Evolutionary conservation across 805 yeast species (phyloP), one percentile per base, ranked within the genome.

Genomic region (Saturnispora besseyi): DNA sequence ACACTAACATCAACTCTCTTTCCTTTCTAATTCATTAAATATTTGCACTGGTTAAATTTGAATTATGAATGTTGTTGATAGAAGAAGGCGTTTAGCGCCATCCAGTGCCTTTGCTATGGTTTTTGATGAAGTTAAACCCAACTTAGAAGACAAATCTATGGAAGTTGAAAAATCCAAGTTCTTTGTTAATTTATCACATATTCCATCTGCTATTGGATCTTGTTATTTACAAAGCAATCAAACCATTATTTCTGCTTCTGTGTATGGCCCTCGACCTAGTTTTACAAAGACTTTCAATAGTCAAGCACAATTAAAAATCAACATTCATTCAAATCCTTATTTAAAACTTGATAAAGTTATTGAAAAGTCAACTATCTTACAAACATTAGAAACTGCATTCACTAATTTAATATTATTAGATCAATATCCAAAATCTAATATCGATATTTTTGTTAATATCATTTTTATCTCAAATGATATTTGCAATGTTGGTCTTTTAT

Each of bases 21-120:
- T 47, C 38, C 22, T 29, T 24, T 33, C 18, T 18, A 18, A 18
- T 18, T 18, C 18, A 18, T 18, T 18, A 18, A 18, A 18, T 34
- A 15, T 32, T 34, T 10, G 8, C 31, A 22, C 10, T 13, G n/a
- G 5, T 30, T 15, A 15, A 12, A 15, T 10, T 11, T 4, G 5
- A 42, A 32, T 22, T 11, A 72, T 71, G 74, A 68, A 64, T 48
- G 56, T 71, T 28, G 64, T 67, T 41, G 97, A 91, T 62, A 78
- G 96, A 72, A 79, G 96, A 73, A 76, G 96, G 63, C 72, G 89
- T n/a, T 60, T 85, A 31, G 96, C 96, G 0, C 97, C 97, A 0
- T 61, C 76, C 0, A 81, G 78, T 55, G 86, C 86, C 1, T 73
- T 70, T 46, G 78, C 79, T 2, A 62, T 84, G 12, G 64, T 62